Conservation (phyloP, 2,329 filamentous ascomycete species). For the Anthostomella pinea region DNA sequence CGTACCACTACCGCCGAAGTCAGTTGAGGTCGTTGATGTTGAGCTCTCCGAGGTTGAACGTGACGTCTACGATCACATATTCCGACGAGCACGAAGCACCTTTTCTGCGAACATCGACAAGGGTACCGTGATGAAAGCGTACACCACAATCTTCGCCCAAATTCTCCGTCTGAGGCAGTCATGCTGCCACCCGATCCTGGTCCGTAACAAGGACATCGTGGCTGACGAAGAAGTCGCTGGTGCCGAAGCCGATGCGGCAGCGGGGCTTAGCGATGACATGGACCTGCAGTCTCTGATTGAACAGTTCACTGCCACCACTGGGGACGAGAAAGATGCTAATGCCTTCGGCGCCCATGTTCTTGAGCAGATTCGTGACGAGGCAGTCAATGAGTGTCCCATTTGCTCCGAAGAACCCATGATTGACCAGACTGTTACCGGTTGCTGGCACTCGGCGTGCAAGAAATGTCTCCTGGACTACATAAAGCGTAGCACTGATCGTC, state of each 20-base stretch:
- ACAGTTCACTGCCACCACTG: conserved; percentile 71
- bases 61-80: conserved; percentile 91
- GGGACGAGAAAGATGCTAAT: conserved; percentile 61
- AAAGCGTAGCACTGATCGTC: conserved; percentile 76
- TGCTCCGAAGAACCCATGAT: conserved; percentile 96
- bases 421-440: conserved; percentile 89
- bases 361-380: conserved; percentile 86
- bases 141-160: conserved; percentile 95
- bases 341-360: conserved; percentile 82
- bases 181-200: conserved; percentile 89
- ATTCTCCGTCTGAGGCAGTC: conserved; percentile 89
- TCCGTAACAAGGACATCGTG: conserved; percentile 78
- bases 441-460: conserved; percentile 97
- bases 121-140: conserved; percentile 91
- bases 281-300: conserved; percentile 83
- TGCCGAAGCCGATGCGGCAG: conserved; percentile 71
- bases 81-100: conserved; percentile 74
- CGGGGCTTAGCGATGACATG: conserved; percentile 91
- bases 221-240: conserved; percentile 85
- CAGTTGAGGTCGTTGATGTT: conserved; percentile 81
- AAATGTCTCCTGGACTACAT: conserved; percentile 90
- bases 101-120: conserved; percentile 86
- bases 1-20: conserved; percentile 77
- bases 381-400: conserved; percentile 86
- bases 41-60: conserved; percentile 82